A percentile compares a stretch with the other conserved stretches of the same genome.
phyloP scores from a whole-genome alignment of 495 filamentous ascomycete species.

The Lindgomyces ingoldianus region DNA sequence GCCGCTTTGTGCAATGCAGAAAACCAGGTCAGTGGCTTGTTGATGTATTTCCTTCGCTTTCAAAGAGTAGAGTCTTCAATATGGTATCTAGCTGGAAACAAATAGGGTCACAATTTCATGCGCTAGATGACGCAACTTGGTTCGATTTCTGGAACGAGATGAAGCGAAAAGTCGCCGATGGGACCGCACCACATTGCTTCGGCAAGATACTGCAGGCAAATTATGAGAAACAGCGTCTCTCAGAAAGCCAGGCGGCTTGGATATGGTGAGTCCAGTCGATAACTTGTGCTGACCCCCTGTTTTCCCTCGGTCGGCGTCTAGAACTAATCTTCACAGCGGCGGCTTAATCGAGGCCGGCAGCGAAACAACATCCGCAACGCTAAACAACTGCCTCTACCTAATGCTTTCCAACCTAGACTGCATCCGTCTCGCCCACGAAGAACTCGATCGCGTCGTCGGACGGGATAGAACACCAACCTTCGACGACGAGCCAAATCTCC shows the following conservation, averaged over 20 bases:
- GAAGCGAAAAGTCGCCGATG: conserved; percentile 8
- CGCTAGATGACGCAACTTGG: conserved; percentile 1
- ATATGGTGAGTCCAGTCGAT: conserved; percentile 12
- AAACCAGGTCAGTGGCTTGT: conserved; percentile 14
- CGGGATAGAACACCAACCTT: conserved; percentile 1
- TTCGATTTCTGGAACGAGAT: conserved; percentile 7
- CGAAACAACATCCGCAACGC: conserved; percentile 4
- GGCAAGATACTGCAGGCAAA: conserved; percentile 3
- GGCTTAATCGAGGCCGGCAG: conserved; percentile 14
- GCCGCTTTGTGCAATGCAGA: conserved; percentile 9
- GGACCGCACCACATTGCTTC: conserved; percentile 10
- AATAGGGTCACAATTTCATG: conserved; percentile 2
- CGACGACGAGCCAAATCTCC: conserved; percentile 18
- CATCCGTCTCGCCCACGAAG: conserved; percentile 2
- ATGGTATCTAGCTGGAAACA: conserved; percentile 1
- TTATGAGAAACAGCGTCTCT: conserved; percentile 2
- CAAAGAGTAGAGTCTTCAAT: conserved; percentile 3
- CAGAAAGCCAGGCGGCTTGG: conserved; percentile 4
- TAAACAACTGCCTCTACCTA: background rate
- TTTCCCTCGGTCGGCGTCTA: too few species aligned
- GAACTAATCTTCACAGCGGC: background rate
- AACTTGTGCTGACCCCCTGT: too few species aligned
- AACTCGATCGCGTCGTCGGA: conserved; percentile 7
- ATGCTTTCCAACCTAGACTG: conserved; percentile 3
- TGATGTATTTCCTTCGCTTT: conserved; percentile 8